Evolutionary conservation across 371 early-diverging fungal species (phyloP).

Genomic region (Apophysomyces ossiformis): DNA sequence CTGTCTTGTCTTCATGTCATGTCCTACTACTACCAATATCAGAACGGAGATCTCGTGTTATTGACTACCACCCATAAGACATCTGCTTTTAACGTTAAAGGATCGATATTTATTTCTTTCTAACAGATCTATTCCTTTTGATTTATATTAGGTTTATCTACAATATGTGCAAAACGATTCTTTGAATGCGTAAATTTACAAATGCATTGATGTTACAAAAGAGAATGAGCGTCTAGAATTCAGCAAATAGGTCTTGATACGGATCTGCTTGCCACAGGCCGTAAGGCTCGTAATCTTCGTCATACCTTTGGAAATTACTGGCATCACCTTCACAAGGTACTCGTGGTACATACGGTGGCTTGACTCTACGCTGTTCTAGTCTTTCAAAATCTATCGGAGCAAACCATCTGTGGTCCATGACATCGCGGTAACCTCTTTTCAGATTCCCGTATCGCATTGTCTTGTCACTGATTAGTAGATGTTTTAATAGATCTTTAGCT

Average conservation of each 20-base stretch:
- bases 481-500: slow-evolving; percentile 88
- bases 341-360: slow-evolving; percentile 88
- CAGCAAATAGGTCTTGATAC: slow-evolving; percentile 12
- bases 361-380: slow-evolving; percentile 69
- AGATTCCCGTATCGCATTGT: slow-evolving; percentile 91
- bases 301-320: slow-evolving; percentile 92
- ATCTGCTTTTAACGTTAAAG: too few species aligned
- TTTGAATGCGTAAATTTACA: slow-evolving; percentile 1
- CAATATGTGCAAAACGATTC: not conserved
- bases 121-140: too few species aligned
- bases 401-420: slow-evolving; percentile 91
- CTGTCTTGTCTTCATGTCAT: too few species aligned
- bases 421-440: slow-evolving; percentile 77
- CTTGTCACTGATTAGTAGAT: slow-evolving; percentile 83
- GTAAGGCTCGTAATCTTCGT: slow-evolving; percentile 72
- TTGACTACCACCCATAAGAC: too few species aligned
- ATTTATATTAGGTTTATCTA: too few species aligned
- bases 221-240: not conserved
- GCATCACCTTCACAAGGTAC: slow-evolving; percentile 85
- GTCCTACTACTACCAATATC: too few species aligned
- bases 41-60: too few species aligned
- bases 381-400: slow-evolving; percentile 89
- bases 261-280: slow-evolving; percentile 39
- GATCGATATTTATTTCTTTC: too few species aligned
- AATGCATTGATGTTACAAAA: not conserved